phyloP scores from a whole-genome alignment of 164 flowering plant genomes.

The Chimonanthus salicifolius region DNA sequence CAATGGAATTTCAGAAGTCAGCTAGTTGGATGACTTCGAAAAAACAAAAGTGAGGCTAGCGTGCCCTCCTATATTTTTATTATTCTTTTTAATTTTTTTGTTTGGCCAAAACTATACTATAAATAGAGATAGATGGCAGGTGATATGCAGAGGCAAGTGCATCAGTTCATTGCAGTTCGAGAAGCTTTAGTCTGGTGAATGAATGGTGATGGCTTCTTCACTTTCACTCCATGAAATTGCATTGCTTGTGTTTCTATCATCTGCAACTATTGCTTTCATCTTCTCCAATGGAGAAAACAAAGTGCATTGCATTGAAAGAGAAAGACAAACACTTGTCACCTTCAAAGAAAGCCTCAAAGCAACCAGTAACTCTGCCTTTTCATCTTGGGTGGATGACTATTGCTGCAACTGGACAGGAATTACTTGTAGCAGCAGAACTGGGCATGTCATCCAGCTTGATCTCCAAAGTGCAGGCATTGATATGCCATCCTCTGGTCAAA shows the following conservation, averaged over 20 bases:
- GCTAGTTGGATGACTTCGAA: too few species aligned
- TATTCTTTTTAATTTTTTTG: too few species aligned
- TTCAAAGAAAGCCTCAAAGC: slow-evolving; percentile 3
- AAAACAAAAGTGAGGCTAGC: too few species aligned
- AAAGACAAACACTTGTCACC: slow-evolving; percentile 8
- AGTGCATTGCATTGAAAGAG: neutral
- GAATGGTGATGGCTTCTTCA: too few species aligned
- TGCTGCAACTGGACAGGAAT: slow-evolving; percentile 11
- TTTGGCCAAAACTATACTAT: too few species aligned
- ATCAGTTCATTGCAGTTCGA: too few species aligned
- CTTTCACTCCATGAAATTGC: too few species aligned
- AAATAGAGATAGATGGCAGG: too few species aligned
- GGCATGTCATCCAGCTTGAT: slow-evolving; percentile 9
- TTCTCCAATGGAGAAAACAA: neutral
- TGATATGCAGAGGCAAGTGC: too few species aligned
- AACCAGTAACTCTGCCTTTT: neutral
- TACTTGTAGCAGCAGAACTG: neutral
- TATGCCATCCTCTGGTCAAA: neutral
- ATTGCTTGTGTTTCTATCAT: neutral
- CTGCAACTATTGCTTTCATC: neutral
- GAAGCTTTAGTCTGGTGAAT: too few species aligned
- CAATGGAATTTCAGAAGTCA: too few species aligned
- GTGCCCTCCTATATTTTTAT: too few species aligned
- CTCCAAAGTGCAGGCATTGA: neutral
- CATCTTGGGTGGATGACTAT: slow-evolving; percentile 10